Evolutionary conservation across 768 basidiomycete genomes (phyloP).

Genomic region (Amanita inopinata): DNA sequence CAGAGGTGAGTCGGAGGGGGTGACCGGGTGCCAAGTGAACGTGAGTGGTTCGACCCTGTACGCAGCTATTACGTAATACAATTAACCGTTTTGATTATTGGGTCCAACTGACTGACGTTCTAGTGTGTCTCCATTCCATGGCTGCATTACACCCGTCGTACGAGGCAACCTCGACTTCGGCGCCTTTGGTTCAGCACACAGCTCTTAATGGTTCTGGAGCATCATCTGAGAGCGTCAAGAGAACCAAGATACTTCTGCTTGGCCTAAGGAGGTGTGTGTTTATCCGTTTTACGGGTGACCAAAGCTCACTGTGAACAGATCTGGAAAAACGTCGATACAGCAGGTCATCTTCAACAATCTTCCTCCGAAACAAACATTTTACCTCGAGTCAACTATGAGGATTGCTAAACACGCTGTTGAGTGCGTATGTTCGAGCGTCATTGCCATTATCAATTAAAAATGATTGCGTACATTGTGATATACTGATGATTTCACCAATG

Average conservation of each 20-base stretch:
- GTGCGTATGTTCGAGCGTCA: slow-evolving; percentile 36
- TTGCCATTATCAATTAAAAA: neutral
- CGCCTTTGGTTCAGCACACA: slow-evolving; percentile 18
- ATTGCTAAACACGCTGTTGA: slow-evolving; percentile 69
- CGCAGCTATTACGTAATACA: slow-evolving; percentile 3
- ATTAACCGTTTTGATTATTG: neutral
- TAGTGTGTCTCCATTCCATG: slow-evolving; percentile 8
- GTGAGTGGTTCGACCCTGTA: slow-evolving; percentile 6
- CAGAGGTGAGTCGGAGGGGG: neutral
- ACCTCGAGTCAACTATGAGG: slow-evolving; percentile 79
- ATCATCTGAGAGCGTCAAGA: slow-evolving; percentile 21
- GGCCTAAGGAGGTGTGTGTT: slow-evolving; percentile 52
- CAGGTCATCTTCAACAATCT: slow-evolving; percentile 87
- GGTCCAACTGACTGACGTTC: neutral
- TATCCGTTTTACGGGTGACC: slow-evolving; percentile 1
- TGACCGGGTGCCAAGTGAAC: slow-evolving; percentile 6
- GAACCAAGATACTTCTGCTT: slow-evolving; percentile 65
- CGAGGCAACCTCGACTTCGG: slow-evolving; percentile 22
- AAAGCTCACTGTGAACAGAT: slow-evolving; percentile 34
- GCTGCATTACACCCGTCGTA: slow-evolving; percentile 20
- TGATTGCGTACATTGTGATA: neutral
- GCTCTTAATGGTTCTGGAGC: slow-evolving; percentile 21
- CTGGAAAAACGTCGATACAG: slow-evolving; percentile 87
- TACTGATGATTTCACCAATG: neutral
- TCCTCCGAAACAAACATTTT: slow-evolving; percentile 78